phyloP scores from a whole-genome alignment of 495 filamentous ascomycete genomes.

The Pyrenula massariospora region DNA sequence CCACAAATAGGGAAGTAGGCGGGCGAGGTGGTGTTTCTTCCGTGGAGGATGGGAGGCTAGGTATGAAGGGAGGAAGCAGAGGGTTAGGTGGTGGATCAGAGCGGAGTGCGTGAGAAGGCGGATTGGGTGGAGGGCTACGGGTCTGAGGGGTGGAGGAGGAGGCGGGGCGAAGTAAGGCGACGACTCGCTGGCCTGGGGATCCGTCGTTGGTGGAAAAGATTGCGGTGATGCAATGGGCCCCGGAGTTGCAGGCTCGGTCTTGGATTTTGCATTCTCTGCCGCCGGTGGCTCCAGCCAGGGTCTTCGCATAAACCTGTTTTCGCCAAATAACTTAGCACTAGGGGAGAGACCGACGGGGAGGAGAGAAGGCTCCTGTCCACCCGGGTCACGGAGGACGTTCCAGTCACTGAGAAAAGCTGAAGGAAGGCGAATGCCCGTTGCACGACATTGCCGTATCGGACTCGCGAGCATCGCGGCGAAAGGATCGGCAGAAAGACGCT shows the following conservation, averaged over 20 bases:
- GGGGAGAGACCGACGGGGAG: background rate
- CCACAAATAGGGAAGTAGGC: background rate
- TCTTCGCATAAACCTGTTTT: background rate
- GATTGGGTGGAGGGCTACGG: conserved; percentile 4
- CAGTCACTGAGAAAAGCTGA: conserved; percentile 52
- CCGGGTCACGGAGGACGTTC: conserved; percentile 25
- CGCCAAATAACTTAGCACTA: background rate
- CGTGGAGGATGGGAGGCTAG: background rate
- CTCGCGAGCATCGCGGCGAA: conserved; percentile 50
- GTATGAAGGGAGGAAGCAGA: conserved; percentile 17
- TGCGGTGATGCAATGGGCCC: too few relatives aligned
- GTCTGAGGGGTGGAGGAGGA: conserved; percentile 9
- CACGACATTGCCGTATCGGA: conserved; percentile 46
- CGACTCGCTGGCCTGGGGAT: too few relatives aligned
- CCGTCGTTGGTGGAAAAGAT: too few relatives aligned
- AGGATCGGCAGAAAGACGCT: conserved; percentile 23
- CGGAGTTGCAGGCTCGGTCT: too few relatives aligned
- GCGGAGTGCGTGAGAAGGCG: conserved; percentile 5
- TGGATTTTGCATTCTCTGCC: too few relatives aligned
- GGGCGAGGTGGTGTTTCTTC: background rate
- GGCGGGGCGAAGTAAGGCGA: too few relatives aligned
- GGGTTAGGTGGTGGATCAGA: conserved; percentile 10
- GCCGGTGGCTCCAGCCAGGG: too few relatives aligned
- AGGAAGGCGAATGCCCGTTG: conserved; percentile 48
- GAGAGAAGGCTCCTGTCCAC: background rate